These are phyloP conservation scores for Fusarium veterinarium DNA, from an alignment of 2,329 filamentous ascomycete species.

Conservation along the genomic window DNA sequence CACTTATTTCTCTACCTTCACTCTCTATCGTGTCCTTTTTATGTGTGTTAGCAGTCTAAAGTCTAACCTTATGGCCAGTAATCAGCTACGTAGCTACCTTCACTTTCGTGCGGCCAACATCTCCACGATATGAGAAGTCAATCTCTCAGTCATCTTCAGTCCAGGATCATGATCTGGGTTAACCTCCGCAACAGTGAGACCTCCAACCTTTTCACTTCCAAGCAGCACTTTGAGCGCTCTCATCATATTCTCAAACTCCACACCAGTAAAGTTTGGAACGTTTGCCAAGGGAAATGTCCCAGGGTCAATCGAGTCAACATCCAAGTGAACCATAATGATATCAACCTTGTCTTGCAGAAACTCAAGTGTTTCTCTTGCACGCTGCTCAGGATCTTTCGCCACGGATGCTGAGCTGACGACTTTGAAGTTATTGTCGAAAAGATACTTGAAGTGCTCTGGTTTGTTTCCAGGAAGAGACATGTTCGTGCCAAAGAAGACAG, in stretches of 20 bases:
- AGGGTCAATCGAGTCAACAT: conserved; percentile 39
- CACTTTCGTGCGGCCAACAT: conserved; percentile 8
- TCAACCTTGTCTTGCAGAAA: conserved; percentile 30
- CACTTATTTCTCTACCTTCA: not conserved
- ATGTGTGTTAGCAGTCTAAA: no score
- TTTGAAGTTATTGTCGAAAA: conserved; percentile 37
- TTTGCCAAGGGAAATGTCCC: conserved; percentile 35
- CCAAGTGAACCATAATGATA: conserved; percentile 37
- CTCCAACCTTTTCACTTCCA: conserved; percentile 11
- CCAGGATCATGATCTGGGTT: conserved; percentile 38
- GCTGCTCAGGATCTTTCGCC: conserved; percentile 16
- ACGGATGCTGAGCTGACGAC: conserved; percentile 32
- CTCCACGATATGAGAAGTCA: conserved; percentile 6
- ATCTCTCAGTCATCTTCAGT: conserved; percentile 22
- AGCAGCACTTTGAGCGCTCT: conserved; percentile 18
- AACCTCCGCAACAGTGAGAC: conserved; percentile 34
- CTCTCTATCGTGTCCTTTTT: not conserved
- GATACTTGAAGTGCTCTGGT: conserved; percentile 35
- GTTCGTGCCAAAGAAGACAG: conserved; percentile 38
- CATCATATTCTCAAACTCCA: conserved; percentile 38
- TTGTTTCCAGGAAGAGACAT: conserved; percentile 37
- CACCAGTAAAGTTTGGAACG: conserved; percentile 35
- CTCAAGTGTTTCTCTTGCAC: conserved; percentile 20
- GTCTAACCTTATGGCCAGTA: no score
- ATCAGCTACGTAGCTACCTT: not conserved